Base-by-base conservation (phyloP, 2,329 filamentous ascomycete genomes). In the Colletotrichum sp. region DNA sequence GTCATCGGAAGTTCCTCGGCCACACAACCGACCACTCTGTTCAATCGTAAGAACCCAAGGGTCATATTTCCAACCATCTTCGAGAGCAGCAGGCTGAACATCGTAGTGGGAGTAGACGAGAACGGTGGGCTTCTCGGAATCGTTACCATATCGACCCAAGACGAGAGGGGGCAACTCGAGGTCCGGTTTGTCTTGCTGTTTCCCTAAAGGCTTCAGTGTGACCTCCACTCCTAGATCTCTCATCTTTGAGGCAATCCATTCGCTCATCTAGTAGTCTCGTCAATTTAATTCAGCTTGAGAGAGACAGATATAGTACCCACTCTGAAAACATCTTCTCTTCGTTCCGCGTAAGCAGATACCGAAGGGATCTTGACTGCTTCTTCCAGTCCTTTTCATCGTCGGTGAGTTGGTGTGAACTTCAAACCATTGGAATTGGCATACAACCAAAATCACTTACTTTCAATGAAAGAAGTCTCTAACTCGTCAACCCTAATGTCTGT, bases 71-170 rank as follows among this genome's bases (percentile, higher is more conserved):
- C 97, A 99, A 78, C 97, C 97, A 81, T 99, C 97, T 79, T 94
- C 95, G 88, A 94, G 94, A 82, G 96, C 91, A 34, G 97, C 97
- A 30, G 97, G 97, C 87, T 99, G 97, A 38, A 99, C 97, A 84
- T 99, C 97, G 88, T 99, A 99, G 89, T 99, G 97, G 65, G 97
- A 97, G 83, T 99, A 99, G 52, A 99, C 95, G 76, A 99, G 90
- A 79, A 99, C 96, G 36, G 96, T 99, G 76, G 95, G 93, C 92
- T 99, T 99, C 85, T 92, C 95, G 85, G 94, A 93, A 85, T 99
- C 96, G 84, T 92, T 94, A 78, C 97, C 96, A 85, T 99, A 99
- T 78, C 97, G 94, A 66, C 94, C 96, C 78, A 99, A 92, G 71
- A 99, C 92, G 64, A 98, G 95, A 2, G 97, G 97, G 5, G 97